Percentiles rank a stretch among this genome's conserved stretches.
These are phyloP conservation scores for Sporothrix mexicana DNA, from an alignment of 2,329 filamentous ascomycete genomes.

Conservation along the genomic window DNA sequence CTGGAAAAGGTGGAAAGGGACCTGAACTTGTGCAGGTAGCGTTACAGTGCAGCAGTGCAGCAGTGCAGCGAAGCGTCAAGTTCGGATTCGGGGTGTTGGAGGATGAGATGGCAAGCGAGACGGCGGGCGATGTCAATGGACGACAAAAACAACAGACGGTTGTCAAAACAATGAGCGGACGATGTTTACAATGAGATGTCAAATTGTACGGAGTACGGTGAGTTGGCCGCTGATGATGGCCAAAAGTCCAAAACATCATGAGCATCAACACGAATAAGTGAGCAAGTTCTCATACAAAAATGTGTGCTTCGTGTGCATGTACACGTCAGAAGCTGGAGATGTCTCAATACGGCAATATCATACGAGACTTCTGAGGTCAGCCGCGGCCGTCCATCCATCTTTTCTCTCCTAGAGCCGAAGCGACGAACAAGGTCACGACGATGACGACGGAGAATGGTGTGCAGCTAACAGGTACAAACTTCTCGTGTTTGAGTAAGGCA, in stretches of 20 bases:
- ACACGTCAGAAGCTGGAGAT: neutral
- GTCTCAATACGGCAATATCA: neutral
- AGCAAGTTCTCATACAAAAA: neutral
- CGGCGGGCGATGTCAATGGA: neutral
- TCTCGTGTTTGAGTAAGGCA: constrained; percentile 4
- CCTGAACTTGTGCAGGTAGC: too few species aligned
- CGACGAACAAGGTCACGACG: neutral
- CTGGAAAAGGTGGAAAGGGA: too few species aligned
- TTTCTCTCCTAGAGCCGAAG: neutral
- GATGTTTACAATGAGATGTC: neutral
- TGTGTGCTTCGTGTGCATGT: neutral
- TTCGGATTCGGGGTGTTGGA: neutral
- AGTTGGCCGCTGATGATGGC: neutral
- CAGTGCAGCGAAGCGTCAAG: constrained; percentile 1
- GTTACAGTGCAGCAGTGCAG: constrained; percentile 6
- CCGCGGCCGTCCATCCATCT: neutral
- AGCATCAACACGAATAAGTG: neutral
- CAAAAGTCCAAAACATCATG: neutral
- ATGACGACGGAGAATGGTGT: constrained; percentile 7
- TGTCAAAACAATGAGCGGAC: constrained; percentile 2
- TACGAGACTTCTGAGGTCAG: neutral
- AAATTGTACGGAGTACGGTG: neutral
- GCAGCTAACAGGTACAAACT: neutral
- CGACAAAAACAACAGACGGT: neutral
- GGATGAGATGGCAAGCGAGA: neutral